Base-by-base conservation (phyloP, 2,329 filamentous ascomycete species). In the Paracoccidioides brasiliensis region DNA sequence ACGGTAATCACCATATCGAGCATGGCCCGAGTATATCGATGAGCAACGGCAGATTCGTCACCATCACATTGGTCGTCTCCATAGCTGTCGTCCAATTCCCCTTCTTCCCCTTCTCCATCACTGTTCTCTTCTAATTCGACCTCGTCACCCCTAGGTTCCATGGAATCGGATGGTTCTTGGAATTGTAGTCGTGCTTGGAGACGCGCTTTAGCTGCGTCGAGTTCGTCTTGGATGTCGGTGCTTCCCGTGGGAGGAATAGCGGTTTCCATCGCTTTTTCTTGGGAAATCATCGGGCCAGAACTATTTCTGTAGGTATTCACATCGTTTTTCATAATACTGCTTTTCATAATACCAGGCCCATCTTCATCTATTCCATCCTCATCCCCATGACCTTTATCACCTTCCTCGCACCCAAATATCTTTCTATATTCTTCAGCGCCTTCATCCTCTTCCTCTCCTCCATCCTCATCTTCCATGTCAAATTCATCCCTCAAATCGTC, bases 1-100 rank as follows among this genome's bases (percentile, higher is more conserved):
- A 96, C 79, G 0, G 88, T 93, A 62, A 96, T 75, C 54, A 96
- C 88, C 88, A 95, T 95, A 71, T 94, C 90, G 38, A 96, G 76
- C 43, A 89, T 90, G n/a, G 83, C 85, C 33, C 80, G 76, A 15
- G 64, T 67, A 55, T 49, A 40, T 30, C 54, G 45, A 15, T 43
- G 67, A 40, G 64, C 60, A 56, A 63, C 59, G 28, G n/a, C 30
- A 45, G 56, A 55, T 4, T 65, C 61, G 59, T 9, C 52, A 64
- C 64, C 56, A 56, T 65, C 56, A 5, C 49, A 52, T 42, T 55
- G 55, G 4, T 64, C 61, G 28, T 66, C 66, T 5, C 64, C 61
- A 32, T 70, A 67, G 10, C 64, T 67, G 64, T 61, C 64, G 70
- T 67, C 67, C 74, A 67, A 70, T 10, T 71, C 68, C 49, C 72